Conservation (phyloP, 140 eudicot genomes). For the Ambrosia hybrid region DNA sequence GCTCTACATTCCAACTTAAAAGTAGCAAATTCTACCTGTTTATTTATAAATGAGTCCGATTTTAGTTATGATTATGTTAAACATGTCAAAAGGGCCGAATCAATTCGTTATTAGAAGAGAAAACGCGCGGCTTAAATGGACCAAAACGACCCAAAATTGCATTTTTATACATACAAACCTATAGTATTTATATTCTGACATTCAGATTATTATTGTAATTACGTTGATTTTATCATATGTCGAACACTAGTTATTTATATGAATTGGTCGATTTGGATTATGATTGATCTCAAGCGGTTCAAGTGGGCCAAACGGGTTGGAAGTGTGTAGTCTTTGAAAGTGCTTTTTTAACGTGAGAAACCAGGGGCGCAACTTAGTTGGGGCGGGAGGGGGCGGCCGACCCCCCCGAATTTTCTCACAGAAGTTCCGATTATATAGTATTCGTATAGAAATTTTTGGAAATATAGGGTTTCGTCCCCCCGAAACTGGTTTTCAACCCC, state of each 20-base stretch:
- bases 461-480: no score
- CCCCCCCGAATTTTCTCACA: no score
- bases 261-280: no score
- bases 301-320: not conserved
- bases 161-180: not conserved
- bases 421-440: no score
- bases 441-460: no score
- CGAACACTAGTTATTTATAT: no score
- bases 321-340: not conserved
- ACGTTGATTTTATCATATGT: not conserved
- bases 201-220: not conserved
- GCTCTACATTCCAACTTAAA: not conserved
- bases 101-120: not conserved
- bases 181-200: not conserved
- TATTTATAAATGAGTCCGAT: not conserved
- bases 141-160: not conserved
- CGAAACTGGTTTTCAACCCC: no score
- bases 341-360: not conserved
- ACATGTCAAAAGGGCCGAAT: not conserved
- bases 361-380: no score
- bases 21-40: not conserved
- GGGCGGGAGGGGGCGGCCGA: no score
- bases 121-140: not conserved
- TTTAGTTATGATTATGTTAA: conserved; percentile 8
- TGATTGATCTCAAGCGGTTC: no score